Evolutionary conservation across 306 rosid species (phyloP).

Genomic region (Echinosophora koreensis): DNA sequence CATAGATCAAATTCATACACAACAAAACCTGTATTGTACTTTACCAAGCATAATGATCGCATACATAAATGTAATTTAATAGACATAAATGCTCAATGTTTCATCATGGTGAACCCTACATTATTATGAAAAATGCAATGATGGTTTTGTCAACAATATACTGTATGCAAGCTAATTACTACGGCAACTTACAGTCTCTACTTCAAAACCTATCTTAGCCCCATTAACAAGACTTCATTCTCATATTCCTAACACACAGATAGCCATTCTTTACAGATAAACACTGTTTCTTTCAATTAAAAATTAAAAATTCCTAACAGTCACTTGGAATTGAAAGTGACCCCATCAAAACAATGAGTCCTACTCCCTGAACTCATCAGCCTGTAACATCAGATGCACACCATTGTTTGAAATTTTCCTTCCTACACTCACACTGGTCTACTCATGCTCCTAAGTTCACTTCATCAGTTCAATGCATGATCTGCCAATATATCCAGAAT

Average conservation of each 20-base stretch:
- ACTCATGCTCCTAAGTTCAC: conserved; percentile 34
- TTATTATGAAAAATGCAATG: conserved; percentile 22
- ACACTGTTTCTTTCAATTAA: conserved; percentile 24
- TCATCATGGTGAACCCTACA: conserved; percentile 32
- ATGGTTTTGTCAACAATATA: neutral
- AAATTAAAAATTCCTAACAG: conserved; percentile 1
- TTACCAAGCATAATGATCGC: neutral
- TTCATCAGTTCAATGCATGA: conserved; percentile 37
- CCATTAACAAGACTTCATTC: conserved; percentile 36
- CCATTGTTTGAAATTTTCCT: neutral
- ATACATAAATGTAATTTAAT: conserved; percentile 30
- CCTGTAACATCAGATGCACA: conserved; percentile 26
- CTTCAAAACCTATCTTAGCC: conserved; percentile 28
- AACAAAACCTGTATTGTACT: conserved; percentile 5
- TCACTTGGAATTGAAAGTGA: conserved; percentile 25
- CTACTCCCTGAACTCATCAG: conserved; percentile 13
- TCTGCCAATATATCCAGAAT: conserved; percentile 13
- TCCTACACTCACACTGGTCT: conserved; percentile 21
- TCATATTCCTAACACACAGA: conserved; percentile 25
- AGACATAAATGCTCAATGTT: conserved; percentile 33
- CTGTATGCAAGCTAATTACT: conserved; percentile 34
- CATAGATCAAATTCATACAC: neutral
- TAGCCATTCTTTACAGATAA: conserved; percentile 24
- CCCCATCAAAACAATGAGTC: conserved; percentile 17
- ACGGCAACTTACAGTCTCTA: conserved; percentile 16